These are phyloP conservation scores for Williopsis jadinii DNA, from an alignment of 1,139 yeast species.

Conservation along the genomic window DNA sequence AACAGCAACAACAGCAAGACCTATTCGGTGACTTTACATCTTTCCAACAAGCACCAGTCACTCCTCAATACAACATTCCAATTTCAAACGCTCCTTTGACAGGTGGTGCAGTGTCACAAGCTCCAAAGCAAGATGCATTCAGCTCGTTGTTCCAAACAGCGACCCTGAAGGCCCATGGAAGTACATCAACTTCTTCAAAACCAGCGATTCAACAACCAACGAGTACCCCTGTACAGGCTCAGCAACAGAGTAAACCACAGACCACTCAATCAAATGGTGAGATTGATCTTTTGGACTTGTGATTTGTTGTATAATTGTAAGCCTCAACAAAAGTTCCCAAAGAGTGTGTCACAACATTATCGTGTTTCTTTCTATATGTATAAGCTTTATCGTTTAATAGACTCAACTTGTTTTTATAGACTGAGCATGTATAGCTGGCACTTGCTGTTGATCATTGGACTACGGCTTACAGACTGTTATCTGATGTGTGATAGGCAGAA, in stretches of 20 bases:
- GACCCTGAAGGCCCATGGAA: slow-evolving; percentile 34
- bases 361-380: too few relatives aligned
- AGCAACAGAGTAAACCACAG: slow-evolving; percentile 4
- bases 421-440: too few relatives aligned
- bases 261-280: slow-evolving; percentile 25
- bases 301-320: neutral
- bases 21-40: slow-evolving; percentile 21
- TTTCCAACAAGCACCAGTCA: slow-evolving; percentile 12
- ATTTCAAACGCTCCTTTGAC: slow-evolving; percentile 4
- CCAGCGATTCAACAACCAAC: slow-evolving; percentile 14
- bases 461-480: too few relatives aligned
- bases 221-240: slow-evolving; percentile 5
- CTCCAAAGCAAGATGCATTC: slow-evolving; percentile 61
- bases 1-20: neutral
- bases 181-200: neutral
- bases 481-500: too few relatives aligned
- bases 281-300: slow-evolving; percentile 38
- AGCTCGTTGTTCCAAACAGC: slow-evolving; percentile 76
- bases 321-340: too few relatives aligned
- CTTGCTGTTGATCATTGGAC: too few relatives aligned
- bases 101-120: slow-evolving; percentile 28
- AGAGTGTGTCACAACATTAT: too few relatives aligned
- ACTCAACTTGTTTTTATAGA: too few relatives aligned
- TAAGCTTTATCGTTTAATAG: too few relatives aligned
- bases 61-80: neutral